A percentile compares a stretch with the other conserved stretches of the same genome.
Conservation (phyloP, 2,329 filamentous ascomycete species). For the Dactylellina leptospora region DNA sequence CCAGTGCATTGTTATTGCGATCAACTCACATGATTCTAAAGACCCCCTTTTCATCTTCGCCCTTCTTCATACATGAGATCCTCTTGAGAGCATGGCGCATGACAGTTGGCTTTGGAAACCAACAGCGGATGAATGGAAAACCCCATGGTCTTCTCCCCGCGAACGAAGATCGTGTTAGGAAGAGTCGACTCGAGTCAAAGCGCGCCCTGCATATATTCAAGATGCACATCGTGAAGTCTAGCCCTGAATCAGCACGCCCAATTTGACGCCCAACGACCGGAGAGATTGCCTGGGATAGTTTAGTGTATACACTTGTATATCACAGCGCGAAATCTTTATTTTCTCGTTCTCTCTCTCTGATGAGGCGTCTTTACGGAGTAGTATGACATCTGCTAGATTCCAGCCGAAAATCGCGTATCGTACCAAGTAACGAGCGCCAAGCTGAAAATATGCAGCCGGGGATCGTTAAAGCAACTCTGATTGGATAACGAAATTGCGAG, state of each 20-base stretch:
- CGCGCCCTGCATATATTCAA: slow-evolving; percentile 1
- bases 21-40: too few relatives aligned
- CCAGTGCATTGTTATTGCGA: too few relatives aligned
- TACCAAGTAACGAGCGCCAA: slow-evolving; percentile 23
- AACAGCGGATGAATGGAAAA: slow-evolving; percentile 17
- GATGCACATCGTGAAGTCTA: slow-evolving; percentile 22
- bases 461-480: slow-evolving; percentile 13
- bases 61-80: too few relatives aligned
- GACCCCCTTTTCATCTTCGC: too few relatives aligned
- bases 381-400: slow-evolving; percentile 45
- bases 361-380: background rate
- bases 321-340: background rate
- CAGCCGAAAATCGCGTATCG: slow-evolving; percentile 47
- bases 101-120: too few relatives aligned
- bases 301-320: slow-evolving; percentile 2
- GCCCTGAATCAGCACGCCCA: background rate
- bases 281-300: slow-evolving; percentile 21
- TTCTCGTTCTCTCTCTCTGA: background rate
- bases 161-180: too few relatives aligned
- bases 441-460: slow-evolving; percentile 5
- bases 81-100: too few relatives aligned
- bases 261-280: slow-evolving; percentile 11
- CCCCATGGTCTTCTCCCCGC: background rate
- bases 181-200: slow-evolving; percentile 21
- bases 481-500: slow-evolving; percentile 39